phyloP scores from a whole-genome alignment of 192 early-diverging fungal genomes.

The Mortierella claussenii region DNA sequence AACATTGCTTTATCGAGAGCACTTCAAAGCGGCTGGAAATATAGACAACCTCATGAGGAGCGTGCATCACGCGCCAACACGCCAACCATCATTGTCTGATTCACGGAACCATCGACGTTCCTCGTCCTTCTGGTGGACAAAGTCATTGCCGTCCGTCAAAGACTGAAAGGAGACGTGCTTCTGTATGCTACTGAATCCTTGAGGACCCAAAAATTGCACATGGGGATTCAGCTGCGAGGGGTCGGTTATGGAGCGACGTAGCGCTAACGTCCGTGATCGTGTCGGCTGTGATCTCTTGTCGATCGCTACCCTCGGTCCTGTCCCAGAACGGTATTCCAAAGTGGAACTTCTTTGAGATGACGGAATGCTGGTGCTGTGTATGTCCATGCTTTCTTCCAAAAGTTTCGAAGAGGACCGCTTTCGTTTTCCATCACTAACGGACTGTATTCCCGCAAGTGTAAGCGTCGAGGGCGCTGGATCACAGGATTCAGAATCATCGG shows the following conservation, averaged over 20 bases:
- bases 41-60: not conserved
- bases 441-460: not conserved
- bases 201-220: not conserved
- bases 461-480: not conserved
- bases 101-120: slow-evolving; percentile 32
- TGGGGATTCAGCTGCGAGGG: slow-evolving; percentile 3
- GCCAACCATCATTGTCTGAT: slow-evolving; percentile 35
- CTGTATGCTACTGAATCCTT: not conserved
- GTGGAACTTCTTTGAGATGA: too few species aligned
- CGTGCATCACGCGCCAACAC: slow-evolving; percentile 4
- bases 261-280: not conserved
- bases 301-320: not conserved
- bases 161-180: slow-evolving; percentile 17
- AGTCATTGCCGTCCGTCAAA: not conserved
- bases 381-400: not conserved
- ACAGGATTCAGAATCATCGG: not conserved
- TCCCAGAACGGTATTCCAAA: slow-evolving; percentile 15
- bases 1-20: too few species aligned
- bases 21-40: too few species aligned
- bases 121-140: not conserved
- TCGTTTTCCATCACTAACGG: slow-evolving; percentile 5
- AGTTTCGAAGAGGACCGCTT: not conserved
- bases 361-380: too few species aligned
- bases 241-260: slow-evolving; percentile 26
- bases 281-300: not conserved